A percentile compares a stretch with the other conserved stretches of the same genome.
phyloP scores from a whole-genome alignment of 108 stramenopile genomes.

The Cyclotella distinguenda region DNA sequence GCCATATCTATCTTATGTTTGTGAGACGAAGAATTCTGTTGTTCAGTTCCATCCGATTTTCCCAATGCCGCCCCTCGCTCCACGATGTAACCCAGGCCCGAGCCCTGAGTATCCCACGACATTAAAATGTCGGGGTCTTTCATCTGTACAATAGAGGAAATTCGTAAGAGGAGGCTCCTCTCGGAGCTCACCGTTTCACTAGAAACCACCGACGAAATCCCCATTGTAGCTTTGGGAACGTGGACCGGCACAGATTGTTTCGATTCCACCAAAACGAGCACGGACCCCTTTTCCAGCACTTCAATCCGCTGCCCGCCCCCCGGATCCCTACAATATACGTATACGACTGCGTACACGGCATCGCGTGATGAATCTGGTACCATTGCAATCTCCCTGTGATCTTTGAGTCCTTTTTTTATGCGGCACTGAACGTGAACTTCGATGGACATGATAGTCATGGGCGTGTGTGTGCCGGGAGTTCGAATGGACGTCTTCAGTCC shows the following conservation, averaged over 20 bases:
- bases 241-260: conserved; percentile 26
- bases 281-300: conserved; percentile 63
- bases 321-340: conserved; percentile 70
- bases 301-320: conserved; percentile 82
- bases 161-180: conserved; percentile 55
- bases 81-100: conserved; percentile 79
- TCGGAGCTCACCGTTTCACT: conserved; percentile 64
- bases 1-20: conserved; percentile 66
- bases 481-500: conserved; percentile 69
- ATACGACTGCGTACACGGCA: conserved; percentile 67
- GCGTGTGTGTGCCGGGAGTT: conserved; percentile 48
- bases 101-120: conserved; percentile 88
- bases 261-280: conserved; percentile 59
- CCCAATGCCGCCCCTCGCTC: conserved; percentile 66
- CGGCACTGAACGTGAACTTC: conserved; percentile 89
- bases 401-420: conserved; percentile 55
- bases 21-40: not conserved
- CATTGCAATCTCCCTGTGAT: conserved; percentile 78
- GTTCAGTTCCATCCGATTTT: conserved; percentile 34
- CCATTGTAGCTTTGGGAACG: conserved; percentile 40
- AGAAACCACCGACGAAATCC: conserved; percentile 42
- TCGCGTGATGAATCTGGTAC: conserved; percentile 72
- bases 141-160: conserved; percentile 65
- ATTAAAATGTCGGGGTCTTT: conserved; percentile 84
- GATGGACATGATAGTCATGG: conserved; percentile 80